These are phyloP conservation scores for Trifolium subterraneum DNA, from an alignment of 306 rosid genomes.

Conservation along the genomic window DNA sequence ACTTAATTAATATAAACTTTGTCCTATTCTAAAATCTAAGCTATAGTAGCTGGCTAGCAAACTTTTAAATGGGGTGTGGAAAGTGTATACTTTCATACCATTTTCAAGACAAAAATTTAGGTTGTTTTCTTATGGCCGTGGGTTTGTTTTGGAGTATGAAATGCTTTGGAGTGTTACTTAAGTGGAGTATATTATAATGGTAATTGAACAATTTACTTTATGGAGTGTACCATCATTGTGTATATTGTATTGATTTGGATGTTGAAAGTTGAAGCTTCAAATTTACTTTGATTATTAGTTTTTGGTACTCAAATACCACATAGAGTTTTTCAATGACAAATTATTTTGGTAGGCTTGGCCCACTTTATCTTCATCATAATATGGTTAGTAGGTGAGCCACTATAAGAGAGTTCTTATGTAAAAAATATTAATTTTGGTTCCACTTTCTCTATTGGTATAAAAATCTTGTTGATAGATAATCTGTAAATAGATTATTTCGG, in stretches of 20 bases:
- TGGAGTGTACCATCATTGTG: constrained; percentile 5
- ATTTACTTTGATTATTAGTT: constrained; percentile 32
- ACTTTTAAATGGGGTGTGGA: constrained; percentile 26
- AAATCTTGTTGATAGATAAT: no score
- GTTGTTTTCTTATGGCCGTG: constrained; percentile 40
- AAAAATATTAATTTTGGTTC: no score
- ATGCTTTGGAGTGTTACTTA: constrained; percentile 44
- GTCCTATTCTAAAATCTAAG: no score
- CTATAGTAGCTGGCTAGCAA: constrained; percentile 40
- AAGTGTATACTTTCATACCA: constrained; percentile 32
- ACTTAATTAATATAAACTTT: background rate
- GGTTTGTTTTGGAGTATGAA: constrained; percentile 33
- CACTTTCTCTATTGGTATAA: background rate
- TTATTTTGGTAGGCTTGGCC: constrained; percentile 45
- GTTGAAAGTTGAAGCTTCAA: constrained; percentile 44
- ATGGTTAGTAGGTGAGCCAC: constrained; percentile 59
- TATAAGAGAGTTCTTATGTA: constrained; percentile 33
- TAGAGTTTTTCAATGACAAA: constrained; percentile 5
- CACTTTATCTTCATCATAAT: constrained; percentile 44
- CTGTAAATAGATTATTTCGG: background rate
- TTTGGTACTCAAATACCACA: constrained; percentile 3
- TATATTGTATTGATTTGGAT: constrained; percentile 20
- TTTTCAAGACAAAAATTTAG: constrained; percentile 16
- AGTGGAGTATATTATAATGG: constrained; percentile 33
- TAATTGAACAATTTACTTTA: constrained; percentile 40